Conservation (phyloP, 106 monocot species). For the Apostasia ramifera region DNA sequence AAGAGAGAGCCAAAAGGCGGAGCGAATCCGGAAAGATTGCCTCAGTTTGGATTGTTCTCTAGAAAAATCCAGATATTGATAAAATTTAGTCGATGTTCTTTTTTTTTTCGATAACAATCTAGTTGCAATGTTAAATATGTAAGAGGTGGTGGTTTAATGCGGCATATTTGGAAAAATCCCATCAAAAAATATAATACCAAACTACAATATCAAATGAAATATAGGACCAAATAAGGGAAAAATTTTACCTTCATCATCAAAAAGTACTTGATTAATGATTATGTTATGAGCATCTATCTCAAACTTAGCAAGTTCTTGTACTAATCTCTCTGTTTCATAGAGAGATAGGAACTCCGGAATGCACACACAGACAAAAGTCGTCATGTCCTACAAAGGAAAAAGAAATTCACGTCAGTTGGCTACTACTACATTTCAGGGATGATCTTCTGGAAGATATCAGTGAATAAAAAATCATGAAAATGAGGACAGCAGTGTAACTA, state of each 20-base stretch:
- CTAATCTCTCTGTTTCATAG: conserved; percentile 60
- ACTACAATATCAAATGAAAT: neutral
- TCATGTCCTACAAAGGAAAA: conserved; percentile 34
- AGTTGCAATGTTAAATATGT: too few relatives aligned
- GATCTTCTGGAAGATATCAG: too few relatives aligned
- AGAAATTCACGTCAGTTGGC: neutral
- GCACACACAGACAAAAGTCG: conserved; percentile 63
- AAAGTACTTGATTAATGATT: conserved; percentile 71
- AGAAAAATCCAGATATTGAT: too few relatives aligned
- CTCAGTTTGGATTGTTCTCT: too few relatives aligned
- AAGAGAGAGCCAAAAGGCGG: too few relatives aligned
- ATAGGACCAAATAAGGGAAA: neutral
- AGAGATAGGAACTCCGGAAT: conserved; percentile 71
- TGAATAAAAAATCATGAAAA: too few relatives aligned
- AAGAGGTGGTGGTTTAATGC: too few relatives aligned
- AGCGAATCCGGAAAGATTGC: too few relatives aligned
- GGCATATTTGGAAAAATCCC: too few relatives aligned
- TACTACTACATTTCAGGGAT: neutral
- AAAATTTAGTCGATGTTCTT: too few relatives aligned
- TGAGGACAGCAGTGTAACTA: too few relatives aligned
- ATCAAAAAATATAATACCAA: neutral
- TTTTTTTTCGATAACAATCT: too few relatives aligned
- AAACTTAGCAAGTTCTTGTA: conserved; percentile 60
- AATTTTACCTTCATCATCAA: conserved; percentile 46
- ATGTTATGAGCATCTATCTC: conserved; percentile 72